Evolutionary conservation across 495 filamentous ascomycete genomes (phyloP).

Genomic region (Aspergillus heteromorphus): DNA sequence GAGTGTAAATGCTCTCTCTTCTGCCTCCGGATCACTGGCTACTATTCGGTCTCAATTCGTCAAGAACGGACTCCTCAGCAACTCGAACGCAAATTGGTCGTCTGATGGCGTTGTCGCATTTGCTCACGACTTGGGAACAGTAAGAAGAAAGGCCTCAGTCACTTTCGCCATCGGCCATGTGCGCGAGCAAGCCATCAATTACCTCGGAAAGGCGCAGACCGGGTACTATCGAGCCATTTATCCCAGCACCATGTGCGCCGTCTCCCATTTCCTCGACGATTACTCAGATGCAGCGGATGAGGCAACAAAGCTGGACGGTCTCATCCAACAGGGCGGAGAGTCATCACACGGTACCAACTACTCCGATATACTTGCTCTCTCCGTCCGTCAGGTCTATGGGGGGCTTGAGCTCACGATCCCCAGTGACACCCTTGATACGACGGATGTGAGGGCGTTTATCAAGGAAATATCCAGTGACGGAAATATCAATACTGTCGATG

Average conservation of each 20-base stretch:
- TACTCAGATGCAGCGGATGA: constrained; percentile 29
- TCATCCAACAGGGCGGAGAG: constrained; percentile 19
- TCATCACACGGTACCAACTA: constrained; percentile 33
- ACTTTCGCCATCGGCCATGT: constrained; percentile 42
- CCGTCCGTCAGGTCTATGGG: constrained; percentile 38
- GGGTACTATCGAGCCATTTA: constrained; percentile 33
- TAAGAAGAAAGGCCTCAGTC: constrained; percentile 19
- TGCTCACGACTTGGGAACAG: constrained; percentile 32
- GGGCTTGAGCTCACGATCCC: constrained; percentile 39
- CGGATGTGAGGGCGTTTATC: constrained; percentile 34
- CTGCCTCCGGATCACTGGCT: constrained; percentile 19
- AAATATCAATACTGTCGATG: constrained; percentile 45
- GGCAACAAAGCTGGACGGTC: constrained; percentile 23
- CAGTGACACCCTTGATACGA: constrained; percentile 32
- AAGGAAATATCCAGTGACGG: constrained; percentile 48
- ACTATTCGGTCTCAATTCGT: constrained; percentile 25
- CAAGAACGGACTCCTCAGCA: constrained; percentile 23
- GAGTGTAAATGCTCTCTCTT: constrained; percentile 15
- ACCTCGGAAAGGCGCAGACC: constrained; percentile 31
- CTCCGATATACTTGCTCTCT: constrained; percentile 37
- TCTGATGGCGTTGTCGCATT: constrained; percentile 29
- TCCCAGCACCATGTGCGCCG: constrained; percentile 19
- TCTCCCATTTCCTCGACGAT: constrained; percentile 36
- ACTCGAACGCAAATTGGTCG: constrained; percentile 20
- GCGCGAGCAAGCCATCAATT: constrained; percentile 36